These are phyloP conservation scores for Carallia brachiata DNA, from an alignment of 345 rosid species.

Conservation along the genomic window DNA sequence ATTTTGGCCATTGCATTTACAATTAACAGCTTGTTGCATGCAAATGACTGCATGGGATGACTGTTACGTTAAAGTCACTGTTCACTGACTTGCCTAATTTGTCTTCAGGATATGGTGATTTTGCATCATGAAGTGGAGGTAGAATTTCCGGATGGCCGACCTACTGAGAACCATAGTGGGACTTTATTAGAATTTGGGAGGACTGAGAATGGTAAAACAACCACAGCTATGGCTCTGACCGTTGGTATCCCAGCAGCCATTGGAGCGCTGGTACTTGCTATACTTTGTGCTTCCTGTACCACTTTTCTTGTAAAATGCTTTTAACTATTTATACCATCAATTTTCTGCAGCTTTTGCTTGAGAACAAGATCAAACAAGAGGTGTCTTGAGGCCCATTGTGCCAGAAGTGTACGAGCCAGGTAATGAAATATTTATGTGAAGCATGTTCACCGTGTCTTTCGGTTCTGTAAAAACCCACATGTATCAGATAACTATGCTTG, in stretches of 20 bases:
- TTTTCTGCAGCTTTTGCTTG: conserved; percentile 60
- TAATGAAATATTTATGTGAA: conserved; percentile 15
- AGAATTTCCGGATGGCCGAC: conserved; percentile 59
- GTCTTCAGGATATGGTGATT: conserved; percentile 88
- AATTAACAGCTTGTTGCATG: no score
- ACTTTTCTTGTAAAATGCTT: neutral
- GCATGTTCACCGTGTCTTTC: neutral
- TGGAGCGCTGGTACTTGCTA: conserved; percentile 70
- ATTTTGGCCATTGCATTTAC: no score
- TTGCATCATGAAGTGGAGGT: conserved; percentile 84
- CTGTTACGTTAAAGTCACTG: no score
- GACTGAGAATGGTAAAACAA: conserved; percentile 49
- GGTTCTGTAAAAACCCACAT: neutral
- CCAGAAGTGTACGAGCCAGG: conserved; percentile 91
- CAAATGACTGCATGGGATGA: no score
- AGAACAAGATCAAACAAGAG: conserved; percentile 74
- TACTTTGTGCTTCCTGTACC: neutral
- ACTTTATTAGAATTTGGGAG: conserved; percentile 83
- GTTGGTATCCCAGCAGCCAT: conserved; percentile 89
- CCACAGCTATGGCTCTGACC: conserved; percentile 85
- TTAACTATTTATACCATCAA: conserved; percentile 8
- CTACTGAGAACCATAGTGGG: conserved; percentile 52
- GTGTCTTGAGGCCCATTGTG: conserved; percentile 74
- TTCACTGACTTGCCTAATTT: conserved; percentile 2
- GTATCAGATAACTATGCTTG: neutral